Evolutionary conservation across 2,329 filamentous ascomycete genomes (phyloP).

Genomic region (Fusarium scirpi): DNA sequence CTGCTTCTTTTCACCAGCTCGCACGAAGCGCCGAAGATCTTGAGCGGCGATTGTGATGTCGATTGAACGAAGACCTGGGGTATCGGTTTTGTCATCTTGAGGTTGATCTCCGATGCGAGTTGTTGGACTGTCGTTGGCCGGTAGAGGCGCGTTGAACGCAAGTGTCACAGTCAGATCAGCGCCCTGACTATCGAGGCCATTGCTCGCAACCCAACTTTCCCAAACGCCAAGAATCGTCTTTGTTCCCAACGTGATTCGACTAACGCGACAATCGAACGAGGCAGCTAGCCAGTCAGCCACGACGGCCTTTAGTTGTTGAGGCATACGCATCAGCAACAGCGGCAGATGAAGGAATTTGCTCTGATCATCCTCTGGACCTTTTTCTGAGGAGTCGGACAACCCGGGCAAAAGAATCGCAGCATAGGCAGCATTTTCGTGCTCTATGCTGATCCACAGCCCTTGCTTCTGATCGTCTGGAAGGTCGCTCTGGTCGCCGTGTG

Average conservation of each 20-base stretch:
- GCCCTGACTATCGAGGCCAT: conserved; percentile 51
- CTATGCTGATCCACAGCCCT: conserved; percentile 61
- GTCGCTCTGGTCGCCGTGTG: conserved; percentile 30
- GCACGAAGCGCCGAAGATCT: conserved; percentile 62
- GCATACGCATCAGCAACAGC: conserved; percentile 67
- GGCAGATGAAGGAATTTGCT: conserved; percentile 62
- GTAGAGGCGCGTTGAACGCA: conserved; percentile 60
- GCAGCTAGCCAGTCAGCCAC: conserved; percentile 64
- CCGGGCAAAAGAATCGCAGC: conserved; percentile 63
- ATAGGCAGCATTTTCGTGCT: conserved; percentile 66
- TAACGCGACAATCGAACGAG: conserved; percentile 69
- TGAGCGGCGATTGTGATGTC: conserved; percentile 64
- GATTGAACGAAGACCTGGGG: conserved; percentile 56
- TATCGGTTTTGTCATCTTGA: conserved; percentile 15
- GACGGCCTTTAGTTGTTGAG: conserved; percentile 61
- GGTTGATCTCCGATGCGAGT: conserved; percentile 34
- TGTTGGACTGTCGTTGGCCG: conserved; percentile 11
- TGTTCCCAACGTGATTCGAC: conserved; percentile 62
- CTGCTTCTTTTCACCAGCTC: conserved; percentile 51
- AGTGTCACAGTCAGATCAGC: conserved; percentile 64
- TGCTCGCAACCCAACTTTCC: conserved; percentile 63
- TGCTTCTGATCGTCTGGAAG: conserved; percentile 44
- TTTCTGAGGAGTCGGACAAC: conserved; percentile 23
- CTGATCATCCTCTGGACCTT: conserved; percentile 1
- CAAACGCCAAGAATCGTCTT: conserved; percentile 62